These are phyloP conservation scores for Neurospora sp. DNA, from an alignment of 495 filamentous ascomycete species.

Conservation along the genomic window DNA sequence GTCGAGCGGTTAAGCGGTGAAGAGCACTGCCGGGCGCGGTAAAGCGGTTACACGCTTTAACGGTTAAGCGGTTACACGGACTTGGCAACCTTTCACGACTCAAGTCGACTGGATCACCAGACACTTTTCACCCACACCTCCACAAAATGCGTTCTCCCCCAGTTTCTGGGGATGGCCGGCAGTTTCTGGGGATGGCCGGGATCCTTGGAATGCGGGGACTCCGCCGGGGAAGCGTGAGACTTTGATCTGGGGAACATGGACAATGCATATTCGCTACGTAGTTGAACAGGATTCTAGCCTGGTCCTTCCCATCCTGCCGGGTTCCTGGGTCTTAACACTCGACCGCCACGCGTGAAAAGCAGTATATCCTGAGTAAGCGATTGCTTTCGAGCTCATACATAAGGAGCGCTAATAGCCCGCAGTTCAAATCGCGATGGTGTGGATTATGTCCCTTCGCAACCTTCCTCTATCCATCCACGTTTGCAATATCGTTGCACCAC, in stretches of 20 bases:
- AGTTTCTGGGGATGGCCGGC: neutral
- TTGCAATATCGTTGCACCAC: neutral
- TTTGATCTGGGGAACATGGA: neutral
- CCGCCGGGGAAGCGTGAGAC: neutral
- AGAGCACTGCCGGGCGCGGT: neutral
- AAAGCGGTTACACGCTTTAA: neutral
- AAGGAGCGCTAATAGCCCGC: neutral
- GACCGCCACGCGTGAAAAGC: neutral
- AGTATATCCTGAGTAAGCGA: neutral
- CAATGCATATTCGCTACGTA: neutral
- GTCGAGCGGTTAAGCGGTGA: neutral
- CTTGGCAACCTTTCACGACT: neutral
- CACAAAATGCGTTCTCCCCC: neutral
- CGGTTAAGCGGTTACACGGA: neutral
- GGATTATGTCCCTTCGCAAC: neutral
- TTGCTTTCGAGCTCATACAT: neutral
- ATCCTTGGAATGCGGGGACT: neutral
- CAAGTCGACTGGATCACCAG: neutral
- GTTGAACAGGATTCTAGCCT: neutral
- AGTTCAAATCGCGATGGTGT: neutral
- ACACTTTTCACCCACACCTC: neutral
- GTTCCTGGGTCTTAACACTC: neutral
- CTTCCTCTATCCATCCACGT: constrained; percentile 2
- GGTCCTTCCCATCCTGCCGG: neutral
- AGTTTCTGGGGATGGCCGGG: neutral